Evolutionary conservation across 257 asterid genomes (phyloP).

Genomic region (Fraxinus cuspidata): DNA sequence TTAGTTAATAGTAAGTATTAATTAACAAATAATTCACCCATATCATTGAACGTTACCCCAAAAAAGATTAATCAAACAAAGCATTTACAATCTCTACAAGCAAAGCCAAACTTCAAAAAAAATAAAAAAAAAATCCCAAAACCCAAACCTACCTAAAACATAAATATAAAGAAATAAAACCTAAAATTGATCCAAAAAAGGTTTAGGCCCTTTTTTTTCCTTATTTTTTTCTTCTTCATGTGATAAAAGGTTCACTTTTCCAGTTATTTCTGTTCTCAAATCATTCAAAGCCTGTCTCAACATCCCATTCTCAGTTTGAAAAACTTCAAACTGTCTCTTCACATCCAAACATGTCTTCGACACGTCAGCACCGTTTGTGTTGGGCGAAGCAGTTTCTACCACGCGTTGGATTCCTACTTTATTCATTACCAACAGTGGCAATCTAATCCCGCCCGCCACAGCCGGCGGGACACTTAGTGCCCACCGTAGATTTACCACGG

Average conservation of each 20-base stretch:
- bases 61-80: neutral
- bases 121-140: too few species aligned
- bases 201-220: neutral
- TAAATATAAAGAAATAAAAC: neutral
- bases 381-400: slow-evolving; percentile 30
- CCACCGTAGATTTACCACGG: slow-evolving; percentile 69
- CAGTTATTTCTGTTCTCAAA: slow-evolving; percentile 63
- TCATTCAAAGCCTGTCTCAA: slow-evolving; percentile 68
- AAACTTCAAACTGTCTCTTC: slow-evolving; percentile 66
- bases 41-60: too few species aligned
- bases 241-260: slow-evolving; percentile 38
- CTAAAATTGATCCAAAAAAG: neutral
- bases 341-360: slow-evolving; percentile 69
- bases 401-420: slow-evolving; percentile 80
- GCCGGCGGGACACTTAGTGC: slow-evolving; percentile 68
- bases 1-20: too few species aligned
- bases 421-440: slow-evolving; percentile 77
- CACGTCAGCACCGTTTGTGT: slow-evolving; percentile 38
- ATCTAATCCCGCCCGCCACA: slow-evolving; percentile 39
- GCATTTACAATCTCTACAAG: neutral
- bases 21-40: too few species aligned
- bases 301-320: slow-evolving; percentile 73
- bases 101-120: neutral
- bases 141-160: neutral
- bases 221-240: neutral